Percentiles rank a stretch among this genome's conserved stretches.
These are phyloP conservation scores for Galerina sulciceps DNA, from an alignment of 768 basidiomycete species.

Conservation along the genomic window DNA sequence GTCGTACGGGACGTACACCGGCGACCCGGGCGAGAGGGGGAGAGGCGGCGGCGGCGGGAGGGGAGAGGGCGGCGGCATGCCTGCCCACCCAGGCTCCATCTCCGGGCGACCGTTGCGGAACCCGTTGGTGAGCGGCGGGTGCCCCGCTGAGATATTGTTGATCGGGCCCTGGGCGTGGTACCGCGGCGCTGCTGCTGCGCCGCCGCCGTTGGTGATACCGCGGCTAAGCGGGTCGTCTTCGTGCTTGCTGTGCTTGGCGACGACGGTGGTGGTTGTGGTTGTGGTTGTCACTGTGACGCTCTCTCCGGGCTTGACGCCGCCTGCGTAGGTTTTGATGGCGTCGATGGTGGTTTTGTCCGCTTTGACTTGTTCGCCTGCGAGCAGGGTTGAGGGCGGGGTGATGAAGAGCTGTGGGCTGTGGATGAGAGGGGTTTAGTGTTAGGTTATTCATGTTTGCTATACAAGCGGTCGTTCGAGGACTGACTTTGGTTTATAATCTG, in stretches of 20 bases:
- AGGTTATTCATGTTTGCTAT: background rate
- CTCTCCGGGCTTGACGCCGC: conserved; percentile 19
- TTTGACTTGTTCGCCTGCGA: conserved; percentile 18
- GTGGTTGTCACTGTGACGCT: conserved; percentile 28
- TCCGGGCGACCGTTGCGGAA: background rate
- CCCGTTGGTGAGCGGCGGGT: conserved; percentile 5
- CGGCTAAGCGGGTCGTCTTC: conserved; percentile 5
- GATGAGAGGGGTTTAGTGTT: background rate
- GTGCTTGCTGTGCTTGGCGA: conserved; percentile 18
- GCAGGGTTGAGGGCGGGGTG: conserved; percentile 13
- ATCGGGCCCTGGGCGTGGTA: background rate
- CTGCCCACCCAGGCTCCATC: conserved; percentile 18
- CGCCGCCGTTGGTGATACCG: background rate
- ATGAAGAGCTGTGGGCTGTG: conserved; percentile 19
- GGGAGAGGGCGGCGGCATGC: conserved; percentile 2
- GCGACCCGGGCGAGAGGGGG: background rate
- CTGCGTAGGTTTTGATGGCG: conserved; percentile 21
- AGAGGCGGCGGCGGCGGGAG: background rate
- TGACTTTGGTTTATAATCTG: conserved; percentile 29
- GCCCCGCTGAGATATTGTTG: conserved; percentile 15
- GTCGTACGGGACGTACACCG: conserved; percentile 8
- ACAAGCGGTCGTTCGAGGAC: background rate
- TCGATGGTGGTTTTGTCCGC: conserved; percentile 20
- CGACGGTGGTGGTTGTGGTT: conserved; percentile 26
- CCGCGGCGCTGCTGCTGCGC: background rate